Evolutionary conservation across 805 yeast genomes (phyloP), one percentile per base, ranked within the genome.

Genomic region (Saturnispora quitensis): DNA sequence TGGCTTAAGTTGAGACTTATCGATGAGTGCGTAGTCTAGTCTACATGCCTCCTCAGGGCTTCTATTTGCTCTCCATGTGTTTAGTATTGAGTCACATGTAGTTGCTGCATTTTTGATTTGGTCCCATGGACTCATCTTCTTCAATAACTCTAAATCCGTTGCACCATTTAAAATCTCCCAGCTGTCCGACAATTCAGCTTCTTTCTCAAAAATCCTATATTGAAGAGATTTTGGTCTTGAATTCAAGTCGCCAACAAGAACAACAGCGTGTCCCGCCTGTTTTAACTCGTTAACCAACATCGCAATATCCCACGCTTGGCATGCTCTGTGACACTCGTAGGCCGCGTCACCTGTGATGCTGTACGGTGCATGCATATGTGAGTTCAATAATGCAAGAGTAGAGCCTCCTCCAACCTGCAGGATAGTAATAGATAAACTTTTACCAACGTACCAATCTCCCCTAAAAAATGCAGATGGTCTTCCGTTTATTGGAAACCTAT

Each of bases 331-430:
- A 58, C 96, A 86, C 3, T 82, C 73, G 63, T 93, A 93, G 2
- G 90, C 85, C 2, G 95, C 95, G 66, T 89, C 96, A 2, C 98
- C 98, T 0, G 72, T 68, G 17, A 69, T 61, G 1, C 93, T 76
- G 62, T 93, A 93, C 0, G 99, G 99, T 1, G 99, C 99, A 67
- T 93, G 99, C 93, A 93, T 84, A 65, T 93, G 99, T 17, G 96
- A 83, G 62, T 90, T 91, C 62, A 93, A 69, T 5, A 93, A 68
- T 2, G 95, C 97, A 40, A 93, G 69, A 5, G 73, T 63, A 2
- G 75, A 70, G 17, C 69, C 71, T 0, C 73, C 68, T 3, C 77
- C 68, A 5, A 86, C 83, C 51, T 71, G 71, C 42, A 93, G 69
- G 4, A 80, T 66, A 0, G 95, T 85, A 3, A 89, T 80, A 0